Evolutionary conservation across 345 rosid species (phyloP), one percentile per base, ranked within the genome.

Genomic region (Noccaea bulbosa): DNA sequence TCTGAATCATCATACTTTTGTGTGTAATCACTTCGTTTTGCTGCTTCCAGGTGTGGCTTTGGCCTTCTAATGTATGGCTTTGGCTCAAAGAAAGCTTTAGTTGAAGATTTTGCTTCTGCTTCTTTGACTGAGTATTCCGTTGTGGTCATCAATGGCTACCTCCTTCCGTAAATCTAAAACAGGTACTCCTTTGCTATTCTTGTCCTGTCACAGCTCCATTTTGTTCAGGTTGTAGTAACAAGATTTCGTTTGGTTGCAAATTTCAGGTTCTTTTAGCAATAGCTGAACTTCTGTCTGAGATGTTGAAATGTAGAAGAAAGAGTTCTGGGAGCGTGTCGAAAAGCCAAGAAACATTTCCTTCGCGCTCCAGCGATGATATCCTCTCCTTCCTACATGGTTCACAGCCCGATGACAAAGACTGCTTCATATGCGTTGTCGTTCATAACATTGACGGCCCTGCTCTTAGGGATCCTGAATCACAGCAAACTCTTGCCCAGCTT

Each of bases 401-500:
- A 8, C 80, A 75, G 40, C 71, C 39, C 11, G 85, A 84, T 17
- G 93, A 78, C 48, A 77, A 74, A 53, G 87, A 85, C 67, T 77
- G 82, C 75, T 85, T 86, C 65, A 62, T 89, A 9, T 91, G 96
- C 11, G 44, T 88, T 59, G 85, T 91, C 11, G 65, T 93, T 71
- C 92, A 93, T 70, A 91, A 89, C 81, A 91, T 93, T 63, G 96
- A 93, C 46, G 97, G 98, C 33, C 91, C 96, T 70, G 91, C 74
- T 39, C 58, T 93, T 72, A 83, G 94, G 71, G 98, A 89, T 70
- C 69, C 88, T 14, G 96, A 89, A 60, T 86, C 83, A 67, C 97
- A 94, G 43, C 96, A 84, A 63, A 79, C 70, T 74, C 92, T 89
- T 73, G 95, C 92, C 44, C 86, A 72, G 16, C 78, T 94, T 32